Evolutionary conservation across 805 yeast species (phyloP), one percentile per base, ranked within the genome.

Genomic region (Yarrowia phangngaensis): DNA sequence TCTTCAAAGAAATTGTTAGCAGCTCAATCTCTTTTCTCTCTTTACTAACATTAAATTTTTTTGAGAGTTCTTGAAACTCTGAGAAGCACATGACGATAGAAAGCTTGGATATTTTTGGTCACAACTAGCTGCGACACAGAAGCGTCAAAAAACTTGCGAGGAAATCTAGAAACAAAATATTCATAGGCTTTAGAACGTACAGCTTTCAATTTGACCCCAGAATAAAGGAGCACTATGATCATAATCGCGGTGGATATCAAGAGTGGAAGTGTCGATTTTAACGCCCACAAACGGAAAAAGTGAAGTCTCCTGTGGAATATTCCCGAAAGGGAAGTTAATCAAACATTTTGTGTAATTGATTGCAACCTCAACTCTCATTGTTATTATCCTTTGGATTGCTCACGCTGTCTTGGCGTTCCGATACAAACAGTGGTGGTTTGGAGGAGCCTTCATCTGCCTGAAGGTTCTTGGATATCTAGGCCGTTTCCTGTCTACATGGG

Each of bases 391-490:
- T 5, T 61, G 76, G 14, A 51, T 63, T 0, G 49, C 59, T 15
- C 83, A 82, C 40, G 51, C 70, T 2, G 56, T 55, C 3, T 57
- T 73, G 2, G 78, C 78, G 2, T 19, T 72, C 0, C 69, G 63
- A 56, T 73, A 68, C 53, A 69, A 67, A 31, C 83, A 81, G 55
- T 72, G 75, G 72, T 85, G 89, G 83, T 77, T 84, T 60, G 75
- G 79, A 4, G 57, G 67, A 2, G 71, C 84, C 12, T 59, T 71
- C 31, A 63, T 71, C 52, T 36, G 41, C 12, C 45, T 38, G 8
- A 32, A 38, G 72, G 12, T 69, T 69, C 0, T 63, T 82, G 24
- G 94, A 84, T 64, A 66, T 79, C 40, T 63, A 75, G 0, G 95
- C 95, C 2, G 87, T 80, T 59, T 61, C 72, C 6, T 84, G 79